These are phyloP conservation scores for Pythium periplocum DNA, from an alignment of 352 stramenopile genomes.

Conservation along the genomic window DNA sequence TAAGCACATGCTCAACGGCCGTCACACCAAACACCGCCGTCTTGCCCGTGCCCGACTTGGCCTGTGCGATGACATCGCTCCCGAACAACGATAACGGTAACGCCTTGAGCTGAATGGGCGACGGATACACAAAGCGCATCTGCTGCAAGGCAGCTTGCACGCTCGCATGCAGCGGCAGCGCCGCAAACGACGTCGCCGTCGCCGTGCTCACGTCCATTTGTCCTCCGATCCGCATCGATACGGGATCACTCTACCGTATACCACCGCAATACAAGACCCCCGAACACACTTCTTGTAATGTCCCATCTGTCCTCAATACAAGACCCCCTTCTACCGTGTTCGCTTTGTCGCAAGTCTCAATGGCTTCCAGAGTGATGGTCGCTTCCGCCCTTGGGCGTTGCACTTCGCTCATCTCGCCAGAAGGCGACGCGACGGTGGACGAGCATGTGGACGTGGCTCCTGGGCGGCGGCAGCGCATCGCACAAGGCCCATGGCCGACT, in stretches of 20 bases:
- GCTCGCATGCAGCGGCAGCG: constrained; percentile 54
- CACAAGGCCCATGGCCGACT: constrained; percentile 5
- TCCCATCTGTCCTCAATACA: not conserved
- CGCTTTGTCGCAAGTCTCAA: no score
- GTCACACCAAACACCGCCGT: constrained; percentile 71
- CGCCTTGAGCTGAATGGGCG: constrained; percentile 63
- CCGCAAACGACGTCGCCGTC: constrained; percentile 34
- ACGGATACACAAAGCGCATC: constrained; percentile 57
- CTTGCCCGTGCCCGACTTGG: constrained; percentile 82
- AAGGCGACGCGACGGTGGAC: no score
- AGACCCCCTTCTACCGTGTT: not conserved
- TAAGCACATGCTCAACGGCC: constrained; percentile 59
- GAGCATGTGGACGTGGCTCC: constrained; percentile 40
- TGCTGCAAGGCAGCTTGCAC: constrained; percentile 36
- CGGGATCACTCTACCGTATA: not conserved
- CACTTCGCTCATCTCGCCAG: constrained; percentile 7
- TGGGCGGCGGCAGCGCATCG: constrained; percentile 13
- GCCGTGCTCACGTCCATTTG: not conserved
- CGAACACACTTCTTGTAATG: not conserved
- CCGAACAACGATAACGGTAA: constrained; percentile 72
- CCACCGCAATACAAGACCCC: no score
- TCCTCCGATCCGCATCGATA: not conserved
- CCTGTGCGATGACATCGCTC: constrained; percentile 75
- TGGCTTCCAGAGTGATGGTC: constrained; percentile 11
- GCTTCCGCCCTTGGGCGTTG: constrained; percentile 12